A percentile compares a stretch with the other conserved stretches of the same genome.
Evolutionary conservation across 768 basidiomycete genomes (phyloP).

Genomic region (Tricholoma flavovirens): DNA sequence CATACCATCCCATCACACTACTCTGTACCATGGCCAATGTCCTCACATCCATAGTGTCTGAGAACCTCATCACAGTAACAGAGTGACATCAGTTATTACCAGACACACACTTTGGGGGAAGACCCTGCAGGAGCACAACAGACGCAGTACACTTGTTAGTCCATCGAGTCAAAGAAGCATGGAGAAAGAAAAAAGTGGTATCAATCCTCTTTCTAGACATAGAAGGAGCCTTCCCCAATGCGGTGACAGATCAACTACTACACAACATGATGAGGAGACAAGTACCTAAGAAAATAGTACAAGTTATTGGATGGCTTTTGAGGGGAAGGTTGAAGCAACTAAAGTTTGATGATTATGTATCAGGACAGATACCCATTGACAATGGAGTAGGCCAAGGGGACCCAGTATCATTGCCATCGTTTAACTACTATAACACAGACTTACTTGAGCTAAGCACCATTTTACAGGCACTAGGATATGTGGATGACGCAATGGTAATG

Average conservation of each 20-base stretch:
- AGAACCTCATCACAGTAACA: not conserved
- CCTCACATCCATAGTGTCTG: too few relatives aligned
- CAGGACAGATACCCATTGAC: too few relatives aligned
- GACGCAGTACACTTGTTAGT: too few relatives aligned
- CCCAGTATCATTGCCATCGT: constrained; percentile 17
- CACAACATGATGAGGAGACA: not conserved
- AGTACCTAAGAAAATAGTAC: not conserved
- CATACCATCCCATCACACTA: not conserved
- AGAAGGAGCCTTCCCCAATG: too few relatives aligned
- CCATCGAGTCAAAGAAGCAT: not conserved
- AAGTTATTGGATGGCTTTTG: not conserved
- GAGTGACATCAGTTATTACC: not conserved
- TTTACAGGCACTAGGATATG: constrained; percentile 1
- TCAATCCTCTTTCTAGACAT: not conserved
- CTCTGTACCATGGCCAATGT: too few relatives aligned
- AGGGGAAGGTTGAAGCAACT: not conserved
- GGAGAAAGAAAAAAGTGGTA: not conserved
- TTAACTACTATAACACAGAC: too few relatives aligned
- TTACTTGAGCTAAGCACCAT: too few relatives aligned
- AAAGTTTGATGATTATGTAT: constrained; percentile 11
- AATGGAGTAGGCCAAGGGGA: constrained; percentile 22
- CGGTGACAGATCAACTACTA: not conserved
- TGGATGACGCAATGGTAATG: constrained; percentile 1
- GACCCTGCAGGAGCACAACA: too few relatives aligned
- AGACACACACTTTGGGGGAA: too few relatives aligned